Evolutionary conservation across 805 yeast species (phyloP), one percentile per base, ranked within the genome.

Genomic region (Wickerhamiella allomyrinae): DNA sequence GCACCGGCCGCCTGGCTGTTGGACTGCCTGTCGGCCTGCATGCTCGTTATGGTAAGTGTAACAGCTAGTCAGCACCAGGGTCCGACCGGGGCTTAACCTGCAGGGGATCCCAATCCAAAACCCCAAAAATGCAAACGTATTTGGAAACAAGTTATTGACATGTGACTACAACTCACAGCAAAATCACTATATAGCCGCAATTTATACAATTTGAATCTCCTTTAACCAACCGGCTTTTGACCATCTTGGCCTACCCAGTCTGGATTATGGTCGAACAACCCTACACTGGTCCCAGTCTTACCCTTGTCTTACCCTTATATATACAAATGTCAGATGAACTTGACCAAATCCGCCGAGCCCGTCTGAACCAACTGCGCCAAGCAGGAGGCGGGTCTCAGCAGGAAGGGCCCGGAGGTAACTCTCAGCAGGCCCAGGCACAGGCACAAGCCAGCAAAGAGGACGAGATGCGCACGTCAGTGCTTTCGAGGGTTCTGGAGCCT

Each of bases 261-360:
- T n/a, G n/a, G n/a, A n/a, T n/a, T n/a, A n/a, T n/a, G n/a, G n/a
- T n/a, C n/a, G n/a, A n/a, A n/a, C n/a, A n/a, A n/a, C n/a, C n/a
- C n/a, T n/a, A n/a, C n/a, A n/a, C n/a, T n/a, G n/a, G n/a, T n/a
- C n/a, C n/a, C n/a, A n/a, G n/a, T n/a, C n/a, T n/a, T n/a, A n/a
- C n/a, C n/a, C n/a, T n/a, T n/a, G n/a, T n/a, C n/a, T n/a, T n/a
- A n/a, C n/a, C n/a, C n/a, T n/a, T n/a, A n/a, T n/a, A n/a, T 13
- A 15, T 8, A 14, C 42, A 22, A 11, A 85, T 86, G 95, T 95
- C 84, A 53, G 89, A 85, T 57, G 98, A 89, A 60, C 66, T 89
- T 45, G 76, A 79, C 51, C 95, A 95, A 24, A 82, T 89, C 49
- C 74, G 97, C 52, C 85, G 84, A 36, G 96, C 96, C n/a, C 73